Evolutionary conservation across 352 stramenopile genomes (phyloP).

Genomic region (Phytophthora agathidicida): DNA sequence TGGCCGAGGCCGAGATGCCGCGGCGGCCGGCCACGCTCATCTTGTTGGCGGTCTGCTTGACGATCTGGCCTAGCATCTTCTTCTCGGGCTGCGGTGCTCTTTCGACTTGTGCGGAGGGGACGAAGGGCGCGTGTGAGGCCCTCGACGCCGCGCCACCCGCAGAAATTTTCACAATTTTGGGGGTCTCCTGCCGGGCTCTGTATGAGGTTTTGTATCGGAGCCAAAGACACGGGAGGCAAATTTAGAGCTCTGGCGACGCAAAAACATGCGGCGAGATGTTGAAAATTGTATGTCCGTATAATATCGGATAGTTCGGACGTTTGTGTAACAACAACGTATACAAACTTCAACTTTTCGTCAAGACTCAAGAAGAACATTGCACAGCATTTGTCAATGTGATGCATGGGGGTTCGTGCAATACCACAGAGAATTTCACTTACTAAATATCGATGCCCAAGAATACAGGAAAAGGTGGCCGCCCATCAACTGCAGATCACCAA

Average conservation of each 20-base stretch:
- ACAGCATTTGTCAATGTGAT: no score
- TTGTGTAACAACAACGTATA: not conserved
- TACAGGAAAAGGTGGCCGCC: conserved; percentile 16
- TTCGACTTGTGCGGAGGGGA: conserved; percentile 22
- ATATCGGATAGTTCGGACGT: not conserved
- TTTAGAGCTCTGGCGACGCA: conserved; percentile 32
- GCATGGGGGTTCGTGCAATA: not conserved
- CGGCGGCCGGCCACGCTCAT: conserved; percentile 62
- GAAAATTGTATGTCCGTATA: conserved; percentile 5
- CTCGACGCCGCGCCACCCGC: conserved; percentile 23
- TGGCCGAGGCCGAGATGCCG: conserved; percentile 77
- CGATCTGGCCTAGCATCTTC: conserved; percentile 65
- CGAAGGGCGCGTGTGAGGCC: conserved; percentile 20
- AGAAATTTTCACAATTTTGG: conserved; percentile 29
- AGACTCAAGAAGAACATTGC: no score
- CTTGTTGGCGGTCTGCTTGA: conserved; percentile 74
- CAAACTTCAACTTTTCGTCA: conserved; percentile 12
- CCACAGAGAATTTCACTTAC: conserved; percentile 7
- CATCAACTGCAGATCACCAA: not conserved
- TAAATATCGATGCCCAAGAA: conserved; percentile 24
- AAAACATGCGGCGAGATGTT: conserved; percentile 28
- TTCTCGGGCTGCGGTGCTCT: not conserved
- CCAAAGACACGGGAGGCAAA: conserved; percentile 14
- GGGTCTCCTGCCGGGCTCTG: not conserved
- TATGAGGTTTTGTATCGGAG: conserved; percentile 1